Base-by-base conservation (phyloP, 2,329 filamentous ascomycete species). In the Penicillium janthinellum region DNA sequence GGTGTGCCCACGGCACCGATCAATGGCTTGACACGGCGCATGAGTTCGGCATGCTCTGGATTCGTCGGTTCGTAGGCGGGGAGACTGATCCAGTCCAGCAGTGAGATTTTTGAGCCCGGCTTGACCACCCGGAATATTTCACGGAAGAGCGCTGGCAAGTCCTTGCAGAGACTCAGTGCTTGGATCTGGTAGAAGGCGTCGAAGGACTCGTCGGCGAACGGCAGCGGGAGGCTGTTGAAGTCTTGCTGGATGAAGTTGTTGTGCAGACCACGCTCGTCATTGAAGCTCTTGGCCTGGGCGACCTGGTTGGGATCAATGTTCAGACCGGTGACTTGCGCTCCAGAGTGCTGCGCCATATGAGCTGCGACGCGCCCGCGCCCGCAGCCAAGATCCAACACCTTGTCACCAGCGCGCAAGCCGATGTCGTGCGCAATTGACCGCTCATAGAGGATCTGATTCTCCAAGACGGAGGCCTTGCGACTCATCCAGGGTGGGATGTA, bases 111-210 rank as follows among this genome's bases (percentile, higher is more conserved):
- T 11, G 82, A 78, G 14, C 82, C 82, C 0, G 82, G 82, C 68
- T 81, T 81, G 54, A 84, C 64, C 4, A 84, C 73, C 17, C 82
- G 77, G 67, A 75, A 79, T 54, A 84, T 72, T 68, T 84, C 82
- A 51, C 70, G 71, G 71, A 83, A 83, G 11, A 83, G 74, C 7
- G 74, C 71, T 2, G 73, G 66, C 1, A 81, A 74, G 55, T 84
- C 81, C 61, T 81, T 82, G 75, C 80, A 83, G 34, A 78, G 81
- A 75, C 78, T 86, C 68, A 78, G 82, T 57, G 75, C 87, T 78
- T 78, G 87, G 79, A 79, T 88, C 81, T 79, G 83, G 77, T 80
- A 84, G 60, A 84, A 83, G 34, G 77, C 81, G 58, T 84, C 82
- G 66, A 84, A 83, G 44, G 74, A 76, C 28, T 69, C 71, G 62